Base-by-base conservation (phyloP, 1,139 yeast species). In the Yamadazyma pseudoaaseri region DNA sequence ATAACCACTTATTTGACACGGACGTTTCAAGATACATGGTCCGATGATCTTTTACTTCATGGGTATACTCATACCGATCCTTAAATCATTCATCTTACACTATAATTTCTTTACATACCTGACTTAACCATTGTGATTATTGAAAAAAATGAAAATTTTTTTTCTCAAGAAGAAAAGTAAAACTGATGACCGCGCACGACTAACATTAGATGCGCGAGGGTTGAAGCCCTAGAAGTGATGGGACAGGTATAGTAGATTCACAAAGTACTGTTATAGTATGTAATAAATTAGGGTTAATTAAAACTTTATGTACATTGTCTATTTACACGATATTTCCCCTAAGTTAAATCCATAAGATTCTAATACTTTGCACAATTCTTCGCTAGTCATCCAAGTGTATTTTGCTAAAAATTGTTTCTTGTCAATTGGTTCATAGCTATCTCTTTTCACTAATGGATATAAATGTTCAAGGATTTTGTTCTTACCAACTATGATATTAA, bases 401-500 rank as follows among this genome's bases (percentile, higher is more conserved):
- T 58, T 47, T 6, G 36, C 31, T 18, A 44, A 42, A 29, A 44
- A 46, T 30, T 63, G 56, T 33, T 62, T 67, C 53, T 68, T 73
- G 17, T 65, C 55, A 9, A 80, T 46, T 1, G 64, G 61, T 33
- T 65, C 67, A 43, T 70, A 51, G 62, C 72, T 54, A 61, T 69
- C 46, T 60, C 67, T 54, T 66, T 70, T 58, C 53, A 70, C 81
- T 38, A 65, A 65, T 18, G 77, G 74, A 52, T 64, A 81, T 47
- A 84, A 66, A 34, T 58, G 62, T 28, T 69, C 60, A 43, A 86
- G 58, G 30, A 87, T 62, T 51, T 69, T 76, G 51, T 85, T 73
- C 57, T 79, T 79, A 28, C 92, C 90, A 23, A 75, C 81, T 5
- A 62, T 65, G 40, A 86, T 56, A 2, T 43, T 70, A 61, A 44